Evolutionary conservation across 2,329 filamentous ascomycete genomes (phyloP), one percentile per base, ranked within the genome.

Genomic region (Amauroascus verrucosus): DNA sequence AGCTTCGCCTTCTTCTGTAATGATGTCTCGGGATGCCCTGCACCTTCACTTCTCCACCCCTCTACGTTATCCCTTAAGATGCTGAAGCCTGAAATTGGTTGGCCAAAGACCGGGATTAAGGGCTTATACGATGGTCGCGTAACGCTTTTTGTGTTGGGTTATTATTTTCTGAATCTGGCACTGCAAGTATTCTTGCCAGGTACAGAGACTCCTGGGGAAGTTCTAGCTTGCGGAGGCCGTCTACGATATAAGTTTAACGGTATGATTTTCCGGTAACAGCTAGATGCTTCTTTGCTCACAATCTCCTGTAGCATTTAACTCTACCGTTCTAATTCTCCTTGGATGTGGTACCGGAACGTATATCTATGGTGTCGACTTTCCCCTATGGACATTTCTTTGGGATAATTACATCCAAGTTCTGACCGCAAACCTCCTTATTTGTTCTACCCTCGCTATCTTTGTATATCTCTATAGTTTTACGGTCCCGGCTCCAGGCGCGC

Each of bases 381-480:
- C 82, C 8, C 78, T 95, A 51, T 98, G 91, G 91, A 87, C 84
- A 24, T 97, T 90, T 71, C 88, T 97, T 64, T 84, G 86, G 74
- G 83, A 95, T 65, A 91, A 97, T 72, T 94, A 91, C 66, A 65
- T 93, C 49, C 88, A 91, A 66, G 78, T 98, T 50, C 76, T 95
- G 33, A 93, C 89, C 0, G 81, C 85, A 57, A 94, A 90, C 67
- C 81, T 94, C 56, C 63, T 94, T 48, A 84, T 96, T 60, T 77
- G 86, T 8, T 86, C 84, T 61, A 68, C 70, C 6, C 73, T 95
- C 13, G 84, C 91, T 2, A 80, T 81, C 3, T 95, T 83, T 60
- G 84, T 90, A 57, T 97, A 97, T 64, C 69, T 87, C 53, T 78
- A 78, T 61, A 94, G 87, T 65, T 96, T 96, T 73, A 77, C 78